Conservation (phyloP, 495 filamentous ascomycete genomes). For the Penicillium roqueforti region DNA sequence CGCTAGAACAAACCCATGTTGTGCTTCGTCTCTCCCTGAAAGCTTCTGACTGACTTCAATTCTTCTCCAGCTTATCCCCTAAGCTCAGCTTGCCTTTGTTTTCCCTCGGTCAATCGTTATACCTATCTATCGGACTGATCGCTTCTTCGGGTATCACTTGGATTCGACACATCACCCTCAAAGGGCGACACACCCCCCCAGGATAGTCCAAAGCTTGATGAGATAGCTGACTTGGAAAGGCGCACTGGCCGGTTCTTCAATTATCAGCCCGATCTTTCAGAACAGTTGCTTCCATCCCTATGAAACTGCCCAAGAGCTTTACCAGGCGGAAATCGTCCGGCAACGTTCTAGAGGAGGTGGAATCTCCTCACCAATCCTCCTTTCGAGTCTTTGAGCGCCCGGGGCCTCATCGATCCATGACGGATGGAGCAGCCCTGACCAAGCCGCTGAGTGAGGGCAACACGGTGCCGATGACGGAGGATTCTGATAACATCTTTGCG, state of each 20-base stretch:
- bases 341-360: conserved; percentile 56
- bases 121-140: conserved; percentile 18
- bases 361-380: conserved; percentile 45
- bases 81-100: conserved; percentile 1
- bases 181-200: neutral
- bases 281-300: conserved; percentile 52
- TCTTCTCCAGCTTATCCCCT: conserved; percentile 4
- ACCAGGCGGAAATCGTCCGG: conserved; percentile 64
- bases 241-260: neutral
- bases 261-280: neutral
- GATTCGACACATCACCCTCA: conserved; percentile 25
- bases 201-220: conserved; percentile 12
- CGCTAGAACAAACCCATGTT: conserved; percentile 23
- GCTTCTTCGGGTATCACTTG: conserved; percentile 12
- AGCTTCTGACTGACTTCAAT: conserved; percentile 14
- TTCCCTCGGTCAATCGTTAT: neutral
- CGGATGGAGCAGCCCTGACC: conserved; percentile 43
- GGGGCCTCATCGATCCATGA: conserved; percentile 44
- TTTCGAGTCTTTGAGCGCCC: conserved; percentile 61
- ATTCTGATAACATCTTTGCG: conserved; percentile 47
- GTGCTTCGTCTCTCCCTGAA: conserved; percentile 4
- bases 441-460: conserved; percentile 37
- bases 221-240: conserved; percentile 9
- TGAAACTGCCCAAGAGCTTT: conserved; percentile 64
- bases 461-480: conserved; percentile 45